Base-by-base conservation (phyloP, 495 filamentous ascomycete genomes). In the Penicillium alfredii region DNA sequence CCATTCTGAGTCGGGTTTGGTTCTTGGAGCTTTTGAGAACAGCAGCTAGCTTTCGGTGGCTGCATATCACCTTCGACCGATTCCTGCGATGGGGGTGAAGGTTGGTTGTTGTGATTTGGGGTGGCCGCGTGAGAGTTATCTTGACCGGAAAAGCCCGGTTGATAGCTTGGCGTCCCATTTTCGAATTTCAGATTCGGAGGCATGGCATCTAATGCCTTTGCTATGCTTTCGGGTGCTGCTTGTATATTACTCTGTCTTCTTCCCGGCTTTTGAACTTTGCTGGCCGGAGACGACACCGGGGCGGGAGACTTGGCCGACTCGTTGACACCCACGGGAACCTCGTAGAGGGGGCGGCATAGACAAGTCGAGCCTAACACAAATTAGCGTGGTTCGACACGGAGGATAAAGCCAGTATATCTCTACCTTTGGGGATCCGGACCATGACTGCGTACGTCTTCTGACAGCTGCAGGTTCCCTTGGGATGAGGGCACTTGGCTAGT, bases 401-500 rank as follows among this genome's bases (percentile, higher is more conserved):
- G 10, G 24, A 26, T 26, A 4, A 15, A 15, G 13, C 2, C 4
- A 20, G 25, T 21, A 26, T 22, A 16, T 6, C 30, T 52, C 14
- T 35, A 72, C 69, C 64, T 56, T 64, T 69, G 1, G 68, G 66
- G n/a, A 74, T 68, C 16, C 59, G 59, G 34, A 74, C 55, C 71
- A 74, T 74, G 36, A 78, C 64, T 11, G 69, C 64, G 40, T 62
- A 66, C 7, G 60, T 52, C 37, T 65, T 71, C 26, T 68, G 61
- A 46, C 78, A 82, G 35, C 60, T 68, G 45, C 78, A 82, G 12
- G 70, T 69, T 4, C 74, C 75, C 33, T 74, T 74, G 2, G 78
- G 74, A 56, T 89, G 86, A 30, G 83, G 82, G 48, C 86, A 93
- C 36, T 76, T 77, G 34, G 80, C 81, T 12, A 88, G 63, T 11